Base-by-base conservation (phyloP, 1,139 yeast genomes). In the Pichiaceae sp. region DNA sequence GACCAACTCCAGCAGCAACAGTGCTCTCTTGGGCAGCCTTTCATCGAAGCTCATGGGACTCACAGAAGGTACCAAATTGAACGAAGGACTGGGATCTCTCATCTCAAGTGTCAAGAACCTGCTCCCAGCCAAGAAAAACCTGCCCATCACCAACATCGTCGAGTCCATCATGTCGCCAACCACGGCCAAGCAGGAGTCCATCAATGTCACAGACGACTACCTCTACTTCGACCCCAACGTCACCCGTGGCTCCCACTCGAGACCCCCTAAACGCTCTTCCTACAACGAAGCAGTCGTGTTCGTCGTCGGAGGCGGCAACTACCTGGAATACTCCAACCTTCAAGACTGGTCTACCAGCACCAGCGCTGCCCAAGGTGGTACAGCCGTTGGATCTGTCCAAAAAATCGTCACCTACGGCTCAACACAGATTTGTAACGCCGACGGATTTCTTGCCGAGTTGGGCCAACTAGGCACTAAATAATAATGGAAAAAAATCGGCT, bases 261-360 rank as follows among this genome's bases (percentile, higher is more conserved):
- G 83, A 49, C 93, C 89, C 30, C 96, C 97, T 27, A 82, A 79
- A 56, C 76, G 95, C 54, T 87, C 81, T 50, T 66, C 79, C 12
- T 86, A 84, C 56, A 77, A 75, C 43, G 93, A 86, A 47, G 77
- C 95, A 3, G 64, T 85, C 39, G 95, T 91, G 15, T 93, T 91
- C 57, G 84, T 87, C 35, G 89, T 93, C 41, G 99, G 98, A 17
- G 98, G 98, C 25, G 98, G 97, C 34, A 89, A 85, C 58, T 91
- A 87, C 55, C 65, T 85, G 46, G 99, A 91, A 61, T 91, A 91
- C 56, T 94, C 89, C 46, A 89, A 89, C 54, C 70, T 91, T 50
- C 95, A 85, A 59, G 96, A 91, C 57, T 89, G 95, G 93, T 80
- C 79, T 53, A 63, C 45, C 32, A 48, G 47, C 4, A 38, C 42